These are phyloP conservation scores for Morella rubra DNA, from an alignment of 306 rosid genomes.

Conservation along the genomic window DNA sequence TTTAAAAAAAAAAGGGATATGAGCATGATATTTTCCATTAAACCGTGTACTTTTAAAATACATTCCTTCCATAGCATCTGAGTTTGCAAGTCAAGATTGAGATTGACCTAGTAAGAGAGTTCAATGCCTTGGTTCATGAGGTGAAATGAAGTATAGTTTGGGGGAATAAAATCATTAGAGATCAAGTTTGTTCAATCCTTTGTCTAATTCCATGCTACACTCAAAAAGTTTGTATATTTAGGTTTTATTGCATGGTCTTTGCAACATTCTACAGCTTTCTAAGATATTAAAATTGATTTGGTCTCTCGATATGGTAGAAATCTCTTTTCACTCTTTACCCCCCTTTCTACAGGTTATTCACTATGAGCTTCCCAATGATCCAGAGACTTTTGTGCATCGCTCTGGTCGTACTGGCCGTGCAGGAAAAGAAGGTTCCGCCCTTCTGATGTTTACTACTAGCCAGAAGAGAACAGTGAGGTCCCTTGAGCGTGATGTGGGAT, in stretches of 20 bases:
- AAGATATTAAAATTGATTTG: conserved; percentile 14
- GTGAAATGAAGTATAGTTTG: background rate
- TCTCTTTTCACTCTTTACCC: conserved; percentile 7
- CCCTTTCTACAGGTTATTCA: conserved; percentile 69
- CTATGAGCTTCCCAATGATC: conserved; percentile 99
- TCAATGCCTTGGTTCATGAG: background rate
- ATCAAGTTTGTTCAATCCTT: conserved; percentile 1
- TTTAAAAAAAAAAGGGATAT: background rate
- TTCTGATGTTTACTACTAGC: conserved; percentile 82
- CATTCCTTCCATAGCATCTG: background rate
- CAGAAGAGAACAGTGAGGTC: conserved; percentile 96
- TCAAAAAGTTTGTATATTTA: conserved; percentile 15
- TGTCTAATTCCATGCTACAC: conserved; percentile 9
- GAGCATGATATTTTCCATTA: background rate
- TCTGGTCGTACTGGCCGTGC: conserved; percentile 99
- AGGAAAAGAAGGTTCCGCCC: conserved; percentile 82
- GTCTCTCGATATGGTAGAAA: conserved; percentile 15
- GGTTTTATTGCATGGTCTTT: conserved; percentile 23
- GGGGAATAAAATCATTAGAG: no score
- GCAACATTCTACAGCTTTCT: conserved; percentile 1
- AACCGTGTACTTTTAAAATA: background rate
- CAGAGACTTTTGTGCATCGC: conserved; percentile 98
- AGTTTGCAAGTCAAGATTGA: background rate
- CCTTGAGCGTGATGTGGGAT: conserved; percentile 96
- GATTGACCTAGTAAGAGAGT: background rate